A percentile compares a stretch with the other conserved stretches of the same genome.
Conservation (phyloP, 169 alveolate species). For the Plasmodium chabaudi region DNA sequence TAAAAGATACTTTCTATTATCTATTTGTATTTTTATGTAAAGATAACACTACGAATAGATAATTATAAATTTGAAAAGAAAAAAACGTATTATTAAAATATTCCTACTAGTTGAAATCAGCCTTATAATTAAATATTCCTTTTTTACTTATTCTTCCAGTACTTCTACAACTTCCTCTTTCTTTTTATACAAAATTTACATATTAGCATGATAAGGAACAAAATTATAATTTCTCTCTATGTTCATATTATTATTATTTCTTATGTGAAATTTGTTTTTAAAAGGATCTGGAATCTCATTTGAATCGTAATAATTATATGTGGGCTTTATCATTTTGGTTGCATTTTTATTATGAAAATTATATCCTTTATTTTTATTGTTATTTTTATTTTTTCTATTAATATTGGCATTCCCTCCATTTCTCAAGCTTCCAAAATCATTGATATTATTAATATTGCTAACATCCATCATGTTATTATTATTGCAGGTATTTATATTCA, state of each 20-base stretch:
- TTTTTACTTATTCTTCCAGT: background rate
- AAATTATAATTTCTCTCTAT: conserved; percentile 28
- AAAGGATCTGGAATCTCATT: conserved; percentile 51
- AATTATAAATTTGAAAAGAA: too few species aligned
- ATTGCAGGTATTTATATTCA: background rate
- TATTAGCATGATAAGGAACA: conserved; percentile 30
- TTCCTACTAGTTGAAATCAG: too few species aligned
- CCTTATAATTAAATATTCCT: background rate
- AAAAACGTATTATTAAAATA: too few species aligned
- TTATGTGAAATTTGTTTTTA: conserved; percentile 35
- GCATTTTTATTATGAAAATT: conserved; percentile 36
- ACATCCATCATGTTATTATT: background rate
- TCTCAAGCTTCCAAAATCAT: background rate
- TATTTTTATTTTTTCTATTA: conserved; percentile 27
- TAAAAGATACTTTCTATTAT: too few species aligned
- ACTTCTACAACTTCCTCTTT: background rate
- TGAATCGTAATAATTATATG: conserved; percentile 37
- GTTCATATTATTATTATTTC: conserved; percentile 13
- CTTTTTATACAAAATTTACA: conserved; percentile 10
- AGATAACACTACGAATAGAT: too few species aligned
- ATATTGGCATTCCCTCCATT: conserved; percentile 1
- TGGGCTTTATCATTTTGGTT: conserved; percentile 10
- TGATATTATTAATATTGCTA: conserved; percentile 11
- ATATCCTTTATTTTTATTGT: conserved; percentile 24
- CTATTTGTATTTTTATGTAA: too few species aligned